phyloP scores from a whole-genome alignment of 2,329 filamentous ascomycete species.

The Scytalidium lignicola region DNA sequence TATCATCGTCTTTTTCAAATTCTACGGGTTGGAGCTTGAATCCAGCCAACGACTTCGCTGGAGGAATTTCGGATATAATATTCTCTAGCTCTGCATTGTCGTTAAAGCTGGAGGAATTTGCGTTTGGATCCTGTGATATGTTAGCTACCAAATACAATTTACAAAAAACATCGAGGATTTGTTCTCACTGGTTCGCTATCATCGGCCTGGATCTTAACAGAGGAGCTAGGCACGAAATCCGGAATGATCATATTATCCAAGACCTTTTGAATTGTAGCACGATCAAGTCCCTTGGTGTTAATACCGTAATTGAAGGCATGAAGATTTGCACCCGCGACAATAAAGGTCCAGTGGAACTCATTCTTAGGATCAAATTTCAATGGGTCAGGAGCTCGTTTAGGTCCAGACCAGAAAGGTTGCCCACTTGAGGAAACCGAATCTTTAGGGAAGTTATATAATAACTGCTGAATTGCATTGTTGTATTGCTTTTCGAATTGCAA shows the following conservation, averaged over 20 bases:
- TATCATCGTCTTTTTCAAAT: slow-evolving; percentile 98
- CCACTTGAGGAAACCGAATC: slow-evolving; percentile 84
- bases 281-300: slow-evolving; percentile 70
- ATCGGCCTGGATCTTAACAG: slow-evolving; percentile 93
- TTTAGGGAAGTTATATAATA: slow-evolving; percentile 96
- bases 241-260: slow-evolving; percentile 91
- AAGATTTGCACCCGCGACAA: slow-evolving; percentile 83
- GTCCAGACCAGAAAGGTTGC: slow-evolving; percentile 94
- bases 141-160: slow-evolving; percentile 17
- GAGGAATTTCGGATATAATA: slow-evolving; percentile 68
- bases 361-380: slow-evolving; percentile 85
- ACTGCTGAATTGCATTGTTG: slow-evolving; percentile 91
- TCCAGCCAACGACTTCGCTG: slow-evolving; percentile 73
- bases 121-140: slow-evolving; percentile 64
- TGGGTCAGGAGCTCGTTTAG: slow-evolving; percentile 90
- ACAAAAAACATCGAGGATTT: not conserved
- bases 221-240: slow-evolving; percentile 85
- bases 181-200: slow-evolving; percentile 77
- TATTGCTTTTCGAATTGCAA: slow-evolving; percentile 94
- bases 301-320: slow-evolving; percentile 99
- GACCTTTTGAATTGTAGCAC: slow-evolving; percentile 70
- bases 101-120: slow-evolving; percentile 51
- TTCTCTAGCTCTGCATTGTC: slow-evolving; percentile 72
- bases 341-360: slow-evolving; percentile 79
- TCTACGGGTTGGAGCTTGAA: slow-evolving; percentile 90